Evolutionary conservation across 2,329 filamentous ascomycete species (phyloP).

Genomic region (Fonsecaea pedrosoi): DNA sequence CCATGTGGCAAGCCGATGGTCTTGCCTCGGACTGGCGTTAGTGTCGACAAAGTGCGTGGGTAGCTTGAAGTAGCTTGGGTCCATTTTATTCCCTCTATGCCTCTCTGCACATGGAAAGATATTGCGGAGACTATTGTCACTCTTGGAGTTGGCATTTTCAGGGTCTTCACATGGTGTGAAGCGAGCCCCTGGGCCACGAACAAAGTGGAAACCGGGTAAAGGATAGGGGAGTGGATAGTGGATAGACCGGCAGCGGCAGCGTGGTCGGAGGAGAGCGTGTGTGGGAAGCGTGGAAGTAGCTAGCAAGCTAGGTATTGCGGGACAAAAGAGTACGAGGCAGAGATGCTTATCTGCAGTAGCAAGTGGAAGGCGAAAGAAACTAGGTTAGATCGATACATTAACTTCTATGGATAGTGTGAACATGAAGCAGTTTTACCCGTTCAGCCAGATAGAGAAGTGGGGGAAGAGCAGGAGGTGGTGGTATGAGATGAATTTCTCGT

Average conservation of each 20-base stretch:
- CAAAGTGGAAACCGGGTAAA: background rate
- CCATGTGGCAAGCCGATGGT: constrained; percentile 6
- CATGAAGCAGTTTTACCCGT: background rate
- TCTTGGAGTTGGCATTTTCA: background rate
- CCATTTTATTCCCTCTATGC: background rate
- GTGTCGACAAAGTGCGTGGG: background rate
- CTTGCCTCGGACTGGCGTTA: background rate
- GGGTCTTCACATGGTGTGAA: background rate
- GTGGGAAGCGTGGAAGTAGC: no score
- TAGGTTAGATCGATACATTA: background rate
- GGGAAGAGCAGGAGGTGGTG: background rate
- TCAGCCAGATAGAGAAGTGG: background rate
- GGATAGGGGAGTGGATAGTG: background rate
- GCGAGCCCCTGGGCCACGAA: background rate
- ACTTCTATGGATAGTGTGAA: background rate
- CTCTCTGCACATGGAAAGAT: constrained; percentile 2
- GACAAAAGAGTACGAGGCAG: no score
- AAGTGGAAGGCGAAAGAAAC: background rate
- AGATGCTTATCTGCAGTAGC: background rate
- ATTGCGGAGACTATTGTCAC: background rate
- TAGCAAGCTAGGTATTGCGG: no score
- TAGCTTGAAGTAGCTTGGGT: background rate
- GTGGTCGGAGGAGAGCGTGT: background rate
- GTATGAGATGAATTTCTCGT: background rate
- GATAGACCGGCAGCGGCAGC: background rate